Conservation (phyloP, 352 stramenopile species). For the Aphanomyces euteiches region DNA sequence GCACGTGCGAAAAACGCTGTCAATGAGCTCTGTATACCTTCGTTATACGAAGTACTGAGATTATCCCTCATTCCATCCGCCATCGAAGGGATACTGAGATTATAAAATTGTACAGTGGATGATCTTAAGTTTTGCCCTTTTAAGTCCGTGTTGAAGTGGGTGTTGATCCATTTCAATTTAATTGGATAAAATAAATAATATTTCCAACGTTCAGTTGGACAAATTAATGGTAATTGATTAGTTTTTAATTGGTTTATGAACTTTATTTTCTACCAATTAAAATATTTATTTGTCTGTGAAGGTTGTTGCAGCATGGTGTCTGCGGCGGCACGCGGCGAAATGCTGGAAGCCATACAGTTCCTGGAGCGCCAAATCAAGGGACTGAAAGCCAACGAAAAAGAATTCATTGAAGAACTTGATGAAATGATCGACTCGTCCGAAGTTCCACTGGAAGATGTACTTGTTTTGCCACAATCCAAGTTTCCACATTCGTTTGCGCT, state of each 20-base stretch:
- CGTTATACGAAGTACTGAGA: too few species aligned
- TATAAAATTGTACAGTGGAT: too few species aligned
- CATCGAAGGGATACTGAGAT: too few species aligned
- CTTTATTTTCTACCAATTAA: too few species aligned
- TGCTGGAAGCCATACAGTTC: not conserved
- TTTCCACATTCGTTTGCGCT: not conserved
- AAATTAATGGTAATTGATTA: too few species aligned
- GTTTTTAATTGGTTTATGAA: too few species aligned
- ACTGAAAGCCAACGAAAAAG: not conserved
- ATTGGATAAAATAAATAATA: conserved; percentile 7
- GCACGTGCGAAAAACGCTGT: too few species aligned
- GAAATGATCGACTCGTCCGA: conserved; percentile 1
- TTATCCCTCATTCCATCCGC: too few species aligned
- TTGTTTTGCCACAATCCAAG: conserved; percentile 5
- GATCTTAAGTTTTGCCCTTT: too few species aligned
- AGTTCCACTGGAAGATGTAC: not conserved
- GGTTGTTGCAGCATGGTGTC: not conserved
- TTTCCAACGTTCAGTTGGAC: too few species aligned
- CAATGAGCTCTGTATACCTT: too few species aligned
- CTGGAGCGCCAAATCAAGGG: conserved; percentile 6
- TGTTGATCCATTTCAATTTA: not conserved
- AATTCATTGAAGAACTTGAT: conserved; percentile 3
- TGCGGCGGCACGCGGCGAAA: not conserved
- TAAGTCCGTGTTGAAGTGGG: not conserved
- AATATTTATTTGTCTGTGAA: too few species aligned